Base-by-base conservation (phyloP, 2,329 filamentous ascomycete species). In the Cladosporium sp. region DNA sequence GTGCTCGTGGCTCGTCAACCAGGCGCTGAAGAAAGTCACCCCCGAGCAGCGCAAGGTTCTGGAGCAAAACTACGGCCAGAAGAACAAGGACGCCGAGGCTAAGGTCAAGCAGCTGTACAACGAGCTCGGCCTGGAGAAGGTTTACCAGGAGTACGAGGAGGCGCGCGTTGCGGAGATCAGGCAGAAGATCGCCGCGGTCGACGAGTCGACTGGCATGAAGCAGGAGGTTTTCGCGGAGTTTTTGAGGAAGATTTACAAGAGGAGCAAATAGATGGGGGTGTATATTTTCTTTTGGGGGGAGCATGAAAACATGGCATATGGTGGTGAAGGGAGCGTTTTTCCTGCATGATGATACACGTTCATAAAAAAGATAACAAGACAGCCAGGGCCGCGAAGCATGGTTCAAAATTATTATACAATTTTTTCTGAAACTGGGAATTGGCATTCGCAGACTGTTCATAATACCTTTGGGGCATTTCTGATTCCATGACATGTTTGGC, bases 1-100 rank as follows among this genome's bases (percentile, higher is more conserved):
- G 80, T 98, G 93, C 79, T 94, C 88, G 36, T 98, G 93, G 93
- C 77, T 98, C 53, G 81, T 98, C 72, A 98, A 98, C 79, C 85
- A 95, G 73, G 93, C 93, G 40, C 78, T 98, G 53, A 79, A 83
- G 68, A 79, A 85, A 55, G 86, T 82, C 57, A 91, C 80, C 2
- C 83, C 88, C 1, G 89, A 92, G 69, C 93, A 98, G 79, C 84
- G 90, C 66, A 79, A 86, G 72, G 71, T 94, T 33, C 83, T 98
- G 45, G 89, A 96, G 66, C 82, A 88, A 51, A 92, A 95, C 76
- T 98, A 98, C 70, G 93, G 93, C 60, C 83, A 83, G 67, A 98
- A 97, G 79, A 84, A 97, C 72, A 79, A 82, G 64, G 79, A 77
- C 43, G 85, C 86, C 64, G 93, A 98, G 75, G 83, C 84, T 53